phyloP scores from a whole-genome alignment of 140 eudicot species.

The Erigeron philadelphicus region DNA sequence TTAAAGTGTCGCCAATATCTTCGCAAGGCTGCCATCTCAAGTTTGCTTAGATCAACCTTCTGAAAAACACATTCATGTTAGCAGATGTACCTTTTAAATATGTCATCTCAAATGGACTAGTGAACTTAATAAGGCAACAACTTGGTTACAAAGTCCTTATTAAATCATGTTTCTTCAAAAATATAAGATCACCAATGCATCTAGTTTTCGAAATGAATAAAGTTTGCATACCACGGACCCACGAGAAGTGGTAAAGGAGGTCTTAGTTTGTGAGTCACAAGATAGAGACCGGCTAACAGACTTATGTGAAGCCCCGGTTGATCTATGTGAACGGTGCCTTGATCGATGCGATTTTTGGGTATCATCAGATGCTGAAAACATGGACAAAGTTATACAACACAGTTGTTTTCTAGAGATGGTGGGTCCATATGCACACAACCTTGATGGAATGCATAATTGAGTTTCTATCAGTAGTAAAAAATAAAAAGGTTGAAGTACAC shows the following conservation, averaged over 20 bases:
- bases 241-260: constrained; percentile 42
- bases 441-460: constrained; percentile 38
- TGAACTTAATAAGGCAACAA: background rate
- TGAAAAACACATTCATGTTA: constrained; percentile 18
- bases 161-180: background rate
- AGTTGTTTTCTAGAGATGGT: constrained; percentile 26
- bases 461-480: constrained; percentile 27
- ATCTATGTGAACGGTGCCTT: constrained; percentile 57
- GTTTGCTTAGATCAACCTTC: constrained; percentile 88
- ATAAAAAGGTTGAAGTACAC: constrained; percentile 28
- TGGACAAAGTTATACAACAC: constrained; percentile 24
- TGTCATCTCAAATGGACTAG: background rate
- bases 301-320: constrained; percentile 54
- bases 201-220: background rate
- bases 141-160: constrained; percentile 2
- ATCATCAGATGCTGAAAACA: constrained; percentile 68
- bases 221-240: constrained; percentile 50
- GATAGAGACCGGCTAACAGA: constrained; percentile 62
- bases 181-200: background rate
- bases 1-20: constrained; percentile 81
- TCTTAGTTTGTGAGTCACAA: constrained; percentile 66
- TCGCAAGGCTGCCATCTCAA: constrained; percentile 85
- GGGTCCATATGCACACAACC: constrained; percentile 34
- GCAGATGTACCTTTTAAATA: background rate
- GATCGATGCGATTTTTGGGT: constrained; percentile 70